These are phyloP conservation scores for Chaetomidium leptoderma DNA, from an alignment of 495 filamentous ascomycete species.

Conservation along the genomic window DNA sequence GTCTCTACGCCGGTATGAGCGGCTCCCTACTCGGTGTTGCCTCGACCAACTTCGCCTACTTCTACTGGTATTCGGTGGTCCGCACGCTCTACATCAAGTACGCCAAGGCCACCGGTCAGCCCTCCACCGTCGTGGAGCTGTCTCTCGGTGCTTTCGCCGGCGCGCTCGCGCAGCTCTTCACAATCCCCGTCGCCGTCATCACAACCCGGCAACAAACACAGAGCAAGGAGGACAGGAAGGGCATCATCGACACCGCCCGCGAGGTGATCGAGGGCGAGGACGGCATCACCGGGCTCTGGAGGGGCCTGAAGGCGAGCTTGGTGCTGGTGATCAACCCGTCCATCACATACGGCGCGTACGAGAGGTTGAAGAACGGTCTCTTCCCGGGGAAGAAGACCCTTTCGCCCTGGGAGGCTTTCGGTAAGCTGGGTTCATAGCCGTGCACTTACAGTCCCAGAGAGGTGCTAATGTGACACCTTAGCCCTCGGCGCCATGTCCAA, in stretches of 20 bases:
- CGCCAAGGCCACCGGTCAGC: slow-evolving; percentile 55
- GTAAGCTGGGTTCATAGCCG: slow-evolving; percentile 50
- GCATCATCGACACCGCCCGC: slow-evolving; percentile 78
- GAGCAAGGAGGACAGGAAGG: slow-evolving; percentile 73
- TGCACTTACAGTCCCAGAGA: background rate
- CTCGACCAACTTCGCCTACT: slow-evolving; percentile 98
- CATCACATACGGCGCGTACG: slow-evolving; percentile 97
- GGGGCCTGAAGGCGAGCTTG: slow-evolving; percentile 92
- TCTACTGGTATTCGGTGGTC: slow-evolving; percentile 97
- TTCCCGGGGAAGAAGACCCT: slow-evolving; percentile 76
- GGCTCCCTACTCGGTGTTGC: slow-evolving; percentile 87
- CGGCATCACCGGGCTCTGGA: slow-evolving; percentile 84
- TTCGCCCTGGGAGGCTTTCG: slow-evolving; percentile 82
- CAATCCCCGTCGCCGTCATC: slow-evolving; percentile 90
- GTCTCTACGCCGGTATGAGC: slow-evolving; percentile 84
- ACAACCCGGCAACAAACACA: slow-evolving; percentile 97
- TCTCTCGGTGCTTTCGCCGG: slow-evolving; percentile 83
- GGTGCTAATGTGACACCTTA: slow-evolving; percentile 30
- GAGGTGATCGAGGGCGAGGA: slow-evolving; percentile 91
- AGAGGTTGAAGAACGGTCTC: slow-evolving; percentile 73
- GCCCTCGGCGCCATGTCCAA: slow-evolving; percentile 94
- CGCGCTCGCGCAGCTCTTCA: slow-evolving; percentile 90
- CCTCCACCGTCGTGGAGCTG: slow-evolving; percentile 82
- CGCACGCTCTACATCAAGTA: slow-evolving; percentile 75
- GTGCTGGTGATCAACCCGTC: slow-evolving; percentile 95